Percentiles rank a stretch among this genome's conserved stretches.
Evolutionary conservation across 2,329 filamentous ascomycete species (phyloP).

Genomic region (Arthroderma sp.): DNA sequence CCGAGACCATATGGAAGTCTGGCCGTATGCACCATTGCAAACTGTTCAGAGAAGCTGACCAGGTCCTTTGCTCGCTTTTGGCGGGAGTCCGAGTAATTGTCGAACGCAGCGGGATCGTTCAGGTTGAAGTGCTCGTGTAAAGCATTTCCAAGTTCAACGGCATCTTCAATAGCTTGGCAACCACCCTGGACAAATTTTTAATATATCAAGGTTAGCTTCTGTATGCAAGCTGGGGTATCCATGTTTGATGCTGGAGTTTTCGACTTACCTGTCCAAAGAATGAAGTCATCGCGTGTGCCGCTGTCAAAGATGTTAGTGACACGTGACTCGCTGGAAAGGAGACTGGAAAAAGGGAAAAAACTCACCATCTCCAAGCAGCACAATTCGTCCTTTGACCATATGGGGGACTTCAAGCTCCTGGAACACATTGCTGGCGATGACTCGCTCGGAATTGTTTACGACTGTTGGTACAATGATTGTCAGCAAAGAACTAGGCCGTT

Average conservation of each 20-base stretch:
- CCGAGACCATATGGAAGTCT: conserved; percentile 5
- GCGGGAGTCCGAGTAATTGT: conserved; percentile 4
- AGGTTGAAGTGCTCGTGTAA: conserved; percentile 4
- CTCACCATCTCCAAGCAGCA: conserved; percentile 5
- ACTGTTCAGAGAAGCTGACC: conserved; percentile 5
- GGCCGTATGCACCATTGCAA: conserved; percentile 6
- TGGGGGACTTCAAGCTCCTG: conserved; percentile 5
- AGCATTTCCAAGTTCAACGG: conserved; percentile 6
- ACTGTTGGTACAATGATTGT: conserved; percentile 1
- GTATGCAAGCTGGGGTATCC: too few species aligned
- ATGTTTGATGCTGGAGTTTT: neutral
- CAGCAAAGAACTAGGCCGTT: neutral
- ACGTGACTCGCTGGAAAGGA: neutral
- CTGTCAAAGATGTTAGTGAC: conserved; percentile 1
- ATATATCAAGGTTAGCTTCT: neutral
- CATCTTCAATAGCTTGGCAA: conserved; percentile 8
- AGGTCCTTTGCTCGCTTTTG: conserved; percentile 5
- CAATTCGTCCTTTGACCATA: conserved; percentile 6
- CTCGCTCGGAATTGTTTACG: conserved; percentile 5
- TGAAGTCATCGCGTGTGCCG: conserved; percentile 7
- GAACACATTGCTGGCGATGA: conserved; percentile 6
- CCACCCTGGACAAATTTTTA: conserved; percentile 1
- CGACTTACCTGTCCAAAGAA: conserved; percentile 6
- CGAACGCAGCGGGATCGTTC: conserved; percentile 2
- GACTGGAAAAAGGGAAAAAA: neutral